Base-by-base conservation (phyloP, 768 basidiomycete species). In the Termitomyces sp. region DNA sequence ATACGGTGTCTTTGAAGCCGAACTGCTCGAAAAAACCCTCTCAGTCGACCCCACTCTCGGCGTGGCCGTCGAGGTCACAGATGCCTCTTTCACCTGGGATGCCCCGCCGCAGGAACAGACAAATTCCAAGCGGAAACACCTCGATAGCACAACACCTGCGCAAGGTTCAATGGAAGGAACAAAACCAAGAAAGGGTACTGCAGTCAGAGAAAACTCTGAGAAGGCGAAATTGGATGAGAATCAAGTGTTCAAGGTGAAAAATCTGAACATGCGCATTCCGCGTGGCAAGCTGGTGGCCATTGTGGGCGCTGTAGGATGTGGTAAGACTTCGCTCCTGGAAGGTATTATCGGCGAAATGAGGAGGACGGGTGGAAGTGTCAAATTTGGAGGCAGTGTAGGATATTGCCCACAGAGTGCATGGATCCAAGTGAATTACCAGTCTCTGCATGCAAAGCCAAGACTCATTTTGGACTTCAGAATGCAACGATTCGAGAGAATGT, bases 371-470 rank as follows among this genome's bases (percentile, higher is more conserved):
- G 92, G 92, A 2, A 78, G 71, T 9, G 81, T 91, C 40, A 76
- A 73, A 33, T 90, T 94, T 64, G 87, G 90, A 55, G 91, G 88
- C 0, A 80, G 81, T 10, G 80, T 93, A 10, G 85, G 84, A 0
- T 92, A 94, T 68, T 94, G 90, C 62, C 84, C 87, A 15, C 94
- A 98, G 66, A 85, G 78, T 44, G 87, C 94, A 11, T 97, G 94
- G 93, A 95, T 98, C 56, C 91, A 94, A 70, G 85, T 81, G 56
- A 60, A 57, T 56, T 30, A 15, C 19, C 33, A 26, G 3, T 56
- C 23, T 30, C 9, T 45, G 21, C 33, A 53, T 56, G 23, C 48
- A 17, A 26, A 63, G 37, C 50, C 60, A 7, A 43, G 47, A 33
- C 21, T 26, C 15, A 50, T 61, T 49, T 17, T 38, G 12, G 35